Evolutionary conservation across 768 basidiomycete species (phyloP).

Genomic region (Rhodosporidiobolus odoratus): DNA sequence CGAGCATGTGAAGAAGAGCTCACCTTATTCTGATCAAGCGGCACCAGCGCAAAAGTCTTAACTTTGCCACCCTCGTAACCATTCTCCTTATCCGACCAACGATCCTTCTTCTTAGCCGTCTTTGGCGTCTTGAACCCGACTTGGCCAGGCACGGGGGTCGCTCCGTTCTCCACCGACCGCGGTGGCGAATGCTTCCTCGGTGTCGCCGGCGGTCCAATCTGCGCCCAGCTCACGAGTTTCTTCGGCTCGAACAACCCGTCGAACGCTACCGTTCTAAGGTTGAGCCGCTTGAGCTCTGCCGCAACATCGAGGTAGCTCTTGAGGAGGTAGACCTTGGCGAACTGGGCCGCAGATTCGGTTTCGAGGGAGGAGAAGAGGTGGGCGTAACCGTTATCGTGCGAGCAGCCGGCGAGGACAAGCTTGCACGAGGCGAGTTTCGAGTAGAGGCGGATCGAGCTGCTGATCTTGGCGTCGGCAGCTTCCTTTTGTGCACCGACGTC

Average conservation of each 20-base stretch:
- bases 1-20: no score
- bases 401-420: slow-evolving; percentile 30
- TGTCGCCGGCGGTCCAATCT: not conserved
- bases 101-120: not conserved
- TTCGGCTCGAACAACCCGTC: slow-evolving; percentile 23
- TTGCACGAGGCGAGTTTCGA: slow-evolving; percentile 26
- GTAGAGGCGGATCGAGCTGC: slow-evolving; percentile 16
- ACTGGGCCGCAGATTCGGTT: slow-evolving; percentile 8
- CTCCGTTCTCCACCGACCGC: not conserved
- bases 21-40: not conserved
- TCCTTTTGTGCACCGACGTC: slow-evolving; percentile 33
- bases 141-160: not conserved
- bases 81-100: not conserved
- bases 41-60: not conserved
- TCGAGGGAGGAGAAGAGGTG: slow-evolving; percentile 20
- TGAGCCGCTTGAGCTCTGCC: slow-evolving; percentile 32
- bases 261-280: slow-evolving; percentile 11
- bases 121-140: not conserved
- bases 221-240: slow-evolving; percentile 16
- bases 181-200: not conserved
- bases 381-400: slow-evolving; percentile 35
- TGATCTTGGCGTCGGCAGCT: slow-evolving; percentile 31
- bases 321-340: slow-evolving; percentile 21
- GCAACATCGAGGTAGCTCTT: slow-evolving; percentile 23
- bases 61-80: not conserved